These are phyloP conservation scores for Carex kokanica DNA, from an alignment of 176 grass and related monocot species.

Conservation along the genomic window DNA sequence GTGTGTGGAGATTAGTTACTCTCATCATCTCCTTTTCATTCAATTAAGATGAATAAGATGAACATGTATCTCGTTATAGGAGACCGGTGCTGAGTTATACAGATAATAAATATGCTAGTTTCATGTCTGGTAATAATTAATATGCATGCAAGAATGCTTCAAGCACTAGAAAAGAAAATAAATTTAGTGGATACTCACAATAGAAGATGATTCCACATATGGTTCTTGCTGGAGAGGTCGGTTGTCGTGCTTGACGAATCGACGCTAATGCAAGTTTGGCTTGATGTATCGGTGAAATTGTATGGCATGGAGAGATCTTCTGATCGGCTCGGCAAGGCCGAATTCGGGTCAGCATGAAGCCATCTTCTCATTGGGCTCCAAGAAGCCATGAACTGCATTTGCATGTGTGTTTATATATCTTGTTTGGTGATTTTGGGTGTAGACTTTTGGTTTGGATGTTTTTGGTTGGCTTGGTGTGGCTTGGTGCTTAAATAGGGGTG, in stretches of 20 bases:
- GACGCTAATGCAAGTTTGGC: constrained; percentile 60
- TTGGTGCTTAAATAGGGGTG: constrained; percentile 20
- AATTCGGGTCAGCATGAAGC: background rate
- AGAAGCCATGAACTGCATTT: constrained; percentile 30
- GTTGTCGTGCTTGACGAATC: constrained; percentile 39
- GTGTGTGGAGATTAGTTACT: background rate
- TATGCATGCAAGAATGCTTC: background rate
- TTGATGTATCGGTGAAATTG: background rate
- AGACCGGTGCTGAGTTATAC: too few species aligned
- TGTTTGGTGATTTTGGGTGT: constrained; percentile 13
- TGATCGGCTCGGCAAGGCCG: background rate
- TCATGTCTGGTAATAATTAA: background rate
- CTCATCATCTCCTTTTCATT: background rate
- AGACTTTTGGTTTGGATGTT: constrained; percentile 25
- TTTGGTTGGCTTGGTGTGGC: constrained; percentile 16
- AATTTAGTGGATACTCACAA: constrained; percentile 47
- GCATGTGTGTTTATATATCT: constrained; percentile 9
- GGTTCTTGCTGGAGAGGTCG: constrained; percentile 44
- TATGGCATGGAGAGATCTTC: constrained; percentile 9
- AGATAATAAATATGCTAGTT: background rate
- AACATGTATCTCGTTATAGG: background rate
- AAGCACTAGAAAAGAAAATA: background rate
- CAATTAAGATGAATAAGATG: background rate
- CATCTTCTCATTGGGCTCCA: constrained; percentile 31
- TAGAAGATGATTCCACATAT: constrained; percentile 78